A percentile compares a stretch with the other conserved stretches of the same genome.
Conservation (phyloP, 768 basidiomycete genomes). For the Sistotremastrum niveocremeum region DNA sequence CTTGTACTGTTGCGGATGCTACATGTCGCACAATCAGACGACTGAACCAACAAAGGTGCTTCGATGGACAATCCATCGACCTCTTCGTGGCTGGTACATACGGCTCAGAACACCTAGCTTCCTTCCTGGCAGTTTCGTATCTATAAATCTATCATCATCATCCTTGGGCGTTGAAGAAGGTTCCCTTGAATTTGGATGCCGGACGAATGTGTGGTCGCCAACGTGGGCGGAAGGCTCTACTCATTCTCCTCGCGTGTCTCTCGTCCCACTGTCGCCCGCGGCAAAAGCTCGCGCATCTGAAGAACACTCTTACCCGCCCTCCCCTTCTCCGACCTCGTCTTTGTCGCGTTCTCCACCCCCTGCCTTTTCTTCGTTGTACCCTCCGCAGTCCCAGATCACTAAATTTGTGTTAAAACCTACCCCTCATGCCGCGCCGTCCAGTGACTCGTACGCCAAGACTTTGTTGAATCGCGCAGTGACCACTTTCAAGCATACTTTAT, state of each 20-base stretch:
- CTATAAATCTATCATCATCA: conserved; percentile 18
- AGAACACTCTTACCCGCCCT: conserved; percentile 46
- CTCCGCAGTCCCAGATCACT: conserved; percentile 3
- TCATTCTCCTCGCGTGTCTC: not conserved
- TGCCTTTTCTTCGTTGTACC: conserved; percentile 10
- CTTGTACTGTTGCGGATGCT: not conserved
- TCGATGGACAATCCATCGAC: conserved; percentile 67
- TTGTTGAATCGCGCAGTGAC: conserved; percentile 2
- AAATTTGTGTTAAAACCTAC: no score
- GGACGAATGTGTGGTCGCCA: conserved; percentile 13
- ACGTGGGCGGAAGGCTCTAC: not conserved
- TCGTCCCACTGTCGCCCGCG: conserved; percentile 6
- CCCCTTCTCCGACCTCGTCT: conserved; percentile 25
- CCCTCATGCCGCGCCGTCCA: no score
- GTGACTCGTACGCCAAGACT: not conserved
- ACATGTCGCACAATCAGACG: conserved; percentile 17
- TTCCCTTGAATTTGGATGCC: conserved; percentile 22
- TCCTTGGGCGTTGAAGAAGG: conserved; percentile 18
- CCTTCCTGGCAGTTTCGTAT: conserved; percentile 32
- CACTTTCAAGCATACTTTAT: conserved; percentile 2
- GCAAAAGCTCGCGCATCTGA: conserved; percentile 1
- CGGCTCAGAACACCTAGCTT: conserved; percentile 60
- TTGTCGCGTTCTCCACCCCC: conserved; percentile 6
- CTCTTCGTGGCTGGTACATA: conserved; percentile 77
- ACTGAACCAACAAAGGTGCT: conserved; percentile 54